Conservation (phyloP, 805 yeast genomes). For the Hanseniaspora osmophila region DNA sequence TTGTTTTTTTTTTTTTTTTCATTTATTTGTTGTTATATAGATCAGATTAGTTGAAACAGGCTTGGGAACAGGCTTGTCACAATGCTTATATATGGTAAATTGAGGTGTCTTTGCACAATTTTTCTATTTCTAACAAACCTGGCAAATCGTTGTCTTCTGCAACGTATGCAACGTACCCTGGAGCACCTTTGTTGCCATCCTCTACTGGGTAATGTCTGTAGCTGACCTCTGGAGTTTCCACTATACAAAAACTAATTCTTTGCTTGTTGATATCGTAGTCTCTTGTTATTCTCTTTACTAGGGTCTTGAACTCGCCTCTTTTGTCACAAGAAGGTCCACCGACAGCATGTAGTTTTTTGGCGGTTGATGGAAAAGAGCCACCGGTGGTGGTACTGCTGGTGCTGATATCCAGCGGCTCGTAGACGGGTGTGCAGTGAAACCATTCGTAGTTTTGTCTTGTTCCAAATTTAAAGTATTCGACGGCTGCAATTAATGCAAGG, state of each 20-base stretch:
- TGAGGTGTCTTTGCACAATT: conserved; percentile 16
- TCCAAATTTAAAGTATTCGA: conserved; percentile 29
- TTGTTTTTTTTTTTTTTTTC: neutral
- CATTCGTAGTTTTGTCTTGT: conserved; percentile 29
- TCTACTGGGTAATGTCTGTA: conserved; percentile 22
- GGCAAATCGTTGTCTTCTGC: conserved; percentile 16
- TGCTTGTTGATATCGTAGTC: conserved; percentile 27
- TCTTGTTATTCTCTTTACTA: conserved; percentile 26
- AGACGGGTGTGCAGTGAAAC: conserved; percentile 30
- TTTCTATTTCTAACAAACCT: conserved; percentile 8
- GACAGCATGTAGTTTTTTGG: conserved; percentile 21
- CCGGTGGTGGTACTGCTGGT: conserved; percentile 5
- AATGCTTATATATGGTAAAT: conserved; percentile 15
- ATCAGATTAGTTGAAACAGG: no score
- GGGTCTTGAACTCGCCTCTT: conserved; percentile 28
- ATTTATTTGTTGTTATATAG: neutral
- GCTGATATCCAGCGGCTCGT: conserved; percentile 8
- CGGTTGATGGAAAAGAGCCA: conserved; percentile 13
- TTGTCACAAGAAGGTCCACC: conserved; percentile 34
- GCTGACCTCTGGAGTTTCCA: conserved; percentile 18
- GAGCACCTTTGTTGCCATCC: conserved; percentile 20
- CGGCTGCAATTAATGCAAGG: conserved; percentile 25
- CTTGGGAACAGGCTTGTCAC: neutral
- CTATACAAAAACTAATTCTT: conserved; percentile 24
- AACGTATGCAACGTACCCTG: conserved; percentile 23